Base-by-base conservation (phyloP, 768 basidiomycete species). In the Rhizopogon vulgaris region DNA sequence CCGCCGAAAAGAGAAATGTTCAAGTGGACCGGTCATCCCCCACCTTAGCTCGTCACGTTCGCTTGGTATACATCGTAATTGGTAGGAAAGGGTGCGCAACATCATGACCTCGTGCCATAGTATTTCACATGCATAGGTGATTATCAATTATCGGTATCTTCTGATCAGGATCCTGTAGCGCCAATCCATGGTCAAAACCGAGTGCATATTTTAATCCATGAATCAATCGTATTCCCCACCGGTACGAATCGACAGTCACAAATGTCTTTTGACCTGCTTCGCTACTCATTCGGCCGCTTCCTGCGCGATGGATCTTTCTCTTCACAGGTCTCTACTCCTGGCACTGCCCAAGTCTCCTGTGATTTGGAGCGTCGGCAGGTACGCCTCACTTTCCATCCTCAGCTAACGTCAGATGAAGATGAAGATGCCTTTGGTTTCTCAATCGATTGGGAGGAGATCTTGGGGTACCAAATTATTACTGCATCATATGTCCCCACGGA, bases 251-350 rank as follows among this genome's bases (percentile, higher is more conserved):
- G 9, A 32, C 32, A 11, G 10, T 32, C 11, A 10, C 32, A 11
- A 12, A 32, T 10, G 32, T 32, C 65, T 1, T 61, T 59, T 28
- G 15, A 15, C 1, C 63, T 72, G 28, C 38, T 32, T 2, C 57
- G 56, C 11, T 72, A 60, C 27, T 62, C 62, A 3, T 72, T 73
- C 40, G 72, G 72, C 2, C 72, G 63, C 12, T 69, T 73, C 48
- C 68, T 69, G 24, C 12, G 40, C 5, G 70, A 74, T 24, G 70
- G 67, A 1, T 56, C 63, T 3, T 73, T 73, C 52, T 67, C 70
- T 17, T 54, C 65, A 6, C 69, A 69, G 45, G 56, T 63, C 6
- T 49, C 57, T 9, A 56, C 52, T 17, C 37, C 51, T 38, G 71
- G 67, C 48, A 41, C 46, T 27, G 63, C 69, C 41, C 55, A 57